Evolutionary conservation across 176 grass and related monocot genomes (phyloP), one percentile per base, ranked within the genome.

Genomic region (Avena eriantha): DNA sequence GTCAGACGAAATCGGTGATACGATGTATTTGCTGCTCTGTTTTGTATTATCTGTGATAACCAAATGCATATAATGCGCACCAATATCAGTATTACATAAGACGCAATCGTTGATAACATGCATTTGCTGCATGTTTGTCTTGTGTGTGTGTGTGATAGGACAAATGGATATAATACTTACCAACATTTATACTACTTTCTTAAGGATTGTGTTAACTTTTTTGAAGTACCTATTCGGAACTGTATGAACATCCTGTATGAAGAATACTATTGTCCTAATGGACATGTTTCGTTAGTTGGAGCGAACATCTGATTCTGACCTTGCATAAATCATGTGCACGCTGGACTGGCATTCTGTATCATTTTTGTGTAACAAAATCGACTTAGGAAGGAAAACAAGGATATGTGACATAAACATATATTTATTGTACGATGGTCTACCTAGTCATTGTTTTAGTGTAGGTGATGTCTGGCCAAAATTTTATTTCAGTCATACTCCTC

Each of bases 31-130:
- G 5, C 63, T 79, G 49, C 3, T 79, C 12, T 50, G 60, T 14
- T 86, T 77, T 79, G 8, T 47, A 47, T 86, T 54, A 24, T 56
- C 12, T 46, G 50, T 70, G 74, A 79, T 69, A 56, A 53, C 49
- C 17, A 45, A 80, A 55, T 33, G 16, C 48, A 46, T 80, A 86
- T 70, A 68, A 22, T 45, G n/a, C 56, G 18, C 29, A 55, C 48
- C 17, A 31, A 68, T 43, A 64, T 48, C 29, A 63, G 23, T 64
- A 15, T 60, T 34, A 48, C 56, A 26, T 78, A 51, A 21, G 18
- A 34, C 2, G 19, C 56, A 78, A 57, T n/a, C 21, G 31, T 10
- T 57, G 51, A 58, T 23, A 57, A 57, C 33, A 57, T 63, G 69
- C 60, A 72, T 69, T 66, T 73, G 3, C 69, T 83, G 34, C 64